Evolutionary conservation across 208 protist species (phyloP).

Genomic region (Vickermania ingenoplastis): DNA sequence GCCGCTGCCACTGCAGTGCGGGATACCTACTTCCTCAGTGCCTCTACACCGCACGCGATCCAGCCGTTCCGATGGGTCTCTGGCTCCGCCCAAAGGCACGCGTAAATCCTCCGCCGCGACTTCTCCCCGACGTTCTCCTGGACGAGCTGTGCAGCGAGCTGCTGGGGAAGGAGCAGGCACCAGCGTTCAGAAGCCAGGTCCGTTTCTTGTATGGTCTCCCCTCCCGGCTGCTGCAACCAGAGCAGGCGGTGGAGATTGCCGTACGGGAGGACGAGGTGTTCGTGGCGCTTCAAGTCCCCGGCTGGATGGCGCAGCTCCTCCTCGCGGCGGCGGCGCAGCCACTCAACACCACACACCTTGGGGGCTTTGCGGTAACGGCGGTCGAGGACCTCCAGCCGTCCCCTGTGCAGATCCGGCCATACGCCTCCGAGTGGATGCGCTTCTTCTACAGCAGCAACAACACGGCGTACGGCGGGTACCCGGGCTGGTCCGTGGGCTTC

Average conservation of each 20-base stretch:
- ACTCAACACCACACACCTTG: no score
- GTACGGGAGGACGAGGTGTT: conserved; percentile 3
- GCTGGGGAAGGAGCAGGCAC: no score
- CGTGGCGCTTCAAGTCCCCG: conserved; percentile 14
- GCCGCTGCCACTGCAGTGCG: conserved; percentile 23
- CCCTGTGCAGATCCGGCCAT: conserved; percentile 2
- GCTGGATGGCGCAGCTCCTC: conserved; percentile 26
- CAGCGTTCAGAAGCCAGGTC: no score
- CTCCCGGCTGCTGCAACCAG: no score
- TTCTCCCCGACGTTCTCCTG: no score
- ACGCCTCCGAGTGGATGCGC: conserved; percentile 12
- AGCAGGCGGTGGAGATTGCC: not conserved
- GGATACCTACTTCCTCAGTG: conserved; percentile 34
- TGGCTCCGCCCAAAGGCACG: no score
- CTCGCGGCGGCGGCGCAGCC: conserved; percentile 8
- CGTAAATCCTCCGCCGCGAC: no score
- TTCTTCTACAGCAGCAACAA: conserved; percentile 8
- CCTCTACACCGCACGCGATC: conserved; percentile 20
- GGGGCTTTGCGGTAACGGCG: conserved; percentile 2
- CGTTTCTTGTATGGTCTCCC: no score
- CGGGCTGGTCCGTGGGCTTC: conserved; percentile 12
- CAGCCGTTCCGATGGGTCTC: conserved; percentile 13
- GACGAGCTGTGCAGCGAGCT: no score
- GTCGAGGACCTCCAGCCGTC: not conserved
- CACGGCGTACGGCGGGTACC: not conserved